phyloP scores from a whole-genome alignment of 1,139 yeast species.

The Kodamaea sp. region DNA sequence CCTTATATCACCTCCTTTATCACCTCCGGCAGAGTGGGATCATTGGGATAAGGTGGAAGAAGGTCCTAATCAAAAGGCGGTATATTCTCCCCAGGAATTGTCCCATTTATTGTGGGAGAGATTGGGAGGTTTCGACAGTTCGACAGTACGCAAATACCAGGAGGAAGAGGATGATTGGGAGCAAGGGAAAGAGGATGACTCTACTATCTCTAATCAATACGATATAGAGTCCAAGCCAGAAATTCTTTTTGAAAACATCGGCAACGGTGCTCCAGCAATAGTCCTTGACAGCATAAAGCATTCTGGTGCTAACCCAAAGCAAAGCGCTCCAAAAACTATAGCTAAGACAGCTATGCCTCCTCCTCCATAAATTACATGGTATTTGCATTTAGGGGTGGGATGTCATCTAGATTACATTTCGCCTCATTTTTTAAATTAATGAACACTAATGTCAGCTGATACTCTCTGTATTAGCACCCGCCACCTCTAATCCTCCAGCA shows the following conservation, averaged over 20 bases:
- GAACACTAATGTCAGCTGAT: too few species aligned
- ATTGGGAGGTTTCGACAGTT: slow-evolving; percentile 42
- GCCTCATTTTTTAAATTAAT: too few species aligned
- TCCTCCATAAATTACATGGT: too few species aligned
- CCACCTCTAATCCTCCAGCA: too few species aligned
- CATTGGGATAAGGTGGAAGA: slow-evolving; percentile 47
- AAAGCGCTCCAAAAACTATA: slow-evolving; percentile 7
- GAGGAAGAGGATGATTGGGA: slow-evolving; percentile 16
- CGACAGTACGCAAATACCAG: slow-evolving; percentile 33
- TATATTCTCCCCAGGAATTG: slow-evolving; percentile 42
- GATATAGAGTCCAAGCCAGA: slow-evolving; percentile 32
- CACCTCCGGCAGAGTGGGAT: slow-evolving; percentile 51
- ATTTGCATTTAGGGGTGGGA: too few species aligned
- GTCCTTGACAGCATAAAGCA: slow-evolving; percentile 29
- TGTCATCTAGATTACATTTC: too few species aligned
- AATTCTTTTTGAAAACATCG: slow-evolving; percentile 39
- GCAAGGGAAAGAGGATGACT: slow-evolving; percentile 4
- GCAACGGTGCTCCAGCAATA: slow-evolving; percentile 41
- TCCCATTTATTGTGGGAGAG: slow-evolving; percentile 49
- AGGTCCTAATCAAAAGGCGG: slow-evolving; percentile 39
- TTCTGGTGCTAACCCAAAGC: slow-evolving; percentile 1
- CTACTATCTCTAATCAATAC: slow-evolving; percentile 6
- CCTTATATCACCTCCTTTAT: slow-evolving; percentile 49
- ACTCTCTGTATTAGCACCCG: too few species aligned
- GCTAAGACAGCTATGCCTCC: slow-evolving; percentile 27